A percentile compares a stretch with the other conserved stretches of the same genome.
Conservation (phyloP, 2,329 filamentous ascomycete species). For the Diaporthe citri region DNA sequence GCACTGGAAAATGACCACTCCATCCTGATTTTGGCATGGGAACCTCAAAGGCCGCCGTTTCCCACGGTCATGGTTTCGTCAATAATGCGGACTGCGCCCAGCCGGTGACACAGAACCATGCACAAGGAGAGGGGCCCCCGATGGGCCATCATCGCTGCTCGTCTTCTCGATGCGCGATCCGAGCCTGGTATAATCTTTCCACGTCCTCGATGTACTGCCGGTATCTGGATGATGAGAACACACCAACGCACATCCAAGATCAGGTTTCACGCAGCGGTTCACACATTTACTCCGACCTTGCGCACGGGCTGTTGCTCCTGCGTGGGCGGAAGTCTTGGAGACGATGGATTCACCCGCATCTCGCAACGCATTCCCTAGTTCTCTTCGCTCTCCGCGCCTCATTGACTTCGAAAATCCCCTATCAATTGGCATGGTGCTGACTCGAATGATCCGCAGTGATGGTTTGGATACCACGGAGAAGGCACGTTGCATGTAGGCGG, state of each 20-base stretch:
- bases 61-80: neutral
- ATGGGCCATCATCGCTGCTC: neutral
- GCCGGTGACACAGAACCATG: neutral
- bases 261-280: neutral
- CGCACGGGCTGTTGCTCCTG: neutral
- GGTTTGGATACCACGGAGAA: neutral
- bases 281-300: neutral
- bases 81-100: neutral
- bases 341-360: neutral
- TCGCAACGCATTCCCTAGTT: too few relatives aligned
- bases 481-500: neutral
- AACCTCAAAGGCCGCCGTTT: too few relatives aligned
- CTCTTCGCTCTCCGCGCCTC: neutral
- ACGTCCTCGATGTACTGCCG: neutral
- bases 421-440: neutral
- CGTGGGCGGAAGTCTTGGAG: too few relatives aligned
- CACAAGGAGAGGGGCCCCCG: neutral
- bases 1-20: too few relatives aligned
- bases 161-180: neutral
- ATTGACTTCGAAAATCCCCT: neutral
- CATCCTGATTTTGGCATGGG: too few relatives aligned
- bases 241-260: neutral
- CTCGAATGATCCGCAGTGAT: constrained; percentile 11
- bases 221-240: neutral
- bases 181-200: neutral